Base-by-base conservation (phyloP, 768 basidiomycete genomes). In the Boletus fagicola region DNA sequence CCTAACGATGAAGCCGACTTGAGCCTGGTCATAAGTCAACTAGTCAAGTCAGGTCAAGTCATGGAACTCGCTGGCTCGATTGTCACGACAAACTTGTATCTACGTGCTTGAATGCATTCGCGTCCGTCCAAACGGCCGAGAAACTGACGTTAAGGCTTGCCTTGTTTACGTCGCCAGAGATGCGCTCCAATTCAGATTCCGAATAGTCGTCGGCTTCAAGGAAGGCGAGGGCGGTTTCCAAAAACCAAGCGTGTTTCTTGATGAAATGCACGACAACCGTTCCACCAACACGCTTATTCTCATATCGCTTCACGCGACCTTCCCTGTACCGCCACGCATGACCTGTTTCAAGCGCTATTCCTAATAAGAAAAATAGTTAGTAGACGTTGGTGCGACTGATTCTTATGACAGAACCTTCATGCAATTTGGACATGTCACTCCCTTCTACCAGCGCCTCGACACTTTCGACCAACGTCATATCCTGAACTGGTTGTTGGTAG, bases 201-300 rank as follows among this genome's bases (percentile, higher is more conserved):
- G 84, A 86, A 56, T 82, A 75, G 57, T 92, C 87, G 31, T 86
- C 83, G n/a, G 86, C 83, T 52, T 90, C 92, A 30, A 98, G 77
- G 26, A 99, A 77, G 18, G 93, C 94, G 12, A 94, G 75, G 12
- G 93, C 92, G 6, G 95, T 92, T 76, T 99, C 96, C 63, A 94
- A 72, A 75, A 90, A 98, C 96, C 96, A 99, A 76, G 91, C 89
- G 62, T 92, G 86, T 71, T 92, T 89, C 85, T 98, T 99, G 79
- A 99, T 88, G 70, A 92, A 98, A 75, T 99, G 96, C 51, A 99
- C 94, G 22, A 94, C 90, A 46, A 95, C 82, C 3, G 96, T 99
- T 6, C 96, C 97, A 4, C 96, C 96, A 10, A 93, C 83, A 22
- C 89, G 86, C 57, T 81, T 76, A 45, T 78, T 79, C 61, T 84